Base-by-base conservation (phyloP, 495 filamentous ascomycete genomes). In the Xylaria cubensis region DNA sequence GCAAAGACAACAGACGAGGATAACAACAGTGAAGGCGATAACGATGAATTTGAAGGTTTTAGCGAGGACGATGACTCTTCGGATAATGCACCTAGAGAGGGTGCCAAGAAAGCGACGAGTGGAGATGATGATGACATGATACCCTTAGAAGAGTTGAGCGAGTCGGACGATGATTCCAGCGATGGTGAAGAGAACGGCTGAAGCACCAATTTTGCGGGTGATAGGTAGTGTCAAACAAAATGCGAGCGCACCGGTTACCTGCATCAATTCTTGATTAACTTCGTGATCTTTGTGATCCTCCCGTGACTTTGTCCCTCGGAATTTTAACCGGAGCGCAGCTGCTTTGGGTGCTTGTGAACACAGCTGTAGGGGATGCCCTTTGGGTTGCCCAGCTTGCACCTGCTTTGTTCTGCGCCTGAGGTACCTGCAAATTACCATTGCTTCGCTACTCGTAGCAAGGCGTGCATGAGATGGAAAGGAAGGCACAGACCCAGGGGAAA, bases 81-180 rank as follows among this genome's bases (percentile, higher is more conserved):
- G 19, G 67, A 73, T 63, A 19, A 32, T 10, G 36, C 64, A 34
- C 24, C 64, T 6, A n/a, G 61, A 3, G 58, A 68, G n/a, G 81
- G 76, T n/a, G 77, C 80, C 8, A 79, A 84, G 67, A 83, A 77
- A 36, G 79, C 78, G 62, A 76, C 77, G 36, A 76, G 70, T 29
- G 77, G 64, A 48, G 80, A 74, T 58, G 82, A 82, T 13, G 85
- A 85, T 74, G 86, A 86, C 72, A 84, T 88, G 81, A 85, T 82
- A 80, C 84, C 86, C 80, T 80, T 88, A 46, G 85, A 83, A 58
- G 85, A 84, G 61, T 80, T 85, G 51, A 84, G 84, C 69, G 85
- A 86, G 66, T 84, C 84, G 24, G 84, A 85, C 10, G 82, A 82
- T 41, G 80, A 80, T 21, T 82, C 77, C 21, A 73, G 69, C 41